These are phyloP conservation scores for Pseudocohnilembus persalinus DNA, from an alignment of 169 alveolate genomes.

Conservation along the genomic window DNA sequence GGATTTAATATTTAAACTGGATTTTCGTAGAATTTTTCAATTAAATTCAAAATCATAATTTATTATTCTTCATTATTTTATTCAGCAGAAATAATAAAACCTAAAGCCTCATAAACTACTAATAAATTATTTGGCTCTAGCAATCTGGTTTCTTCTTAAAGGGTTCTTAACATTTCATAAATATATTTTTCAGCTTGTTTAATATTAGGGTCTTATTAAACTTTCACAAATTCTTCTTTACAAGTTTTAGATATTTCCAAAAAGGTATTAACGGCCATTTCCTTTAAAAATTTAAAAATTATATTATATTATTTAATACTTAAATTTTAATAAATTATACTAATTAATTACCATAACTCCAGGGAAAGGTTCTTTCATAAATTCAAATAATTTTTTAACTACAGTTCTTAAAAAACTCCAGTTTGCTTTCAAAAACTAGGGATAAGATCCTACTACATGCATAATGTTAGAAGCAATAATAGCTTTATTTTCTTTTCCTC, in stretches of 20 bases:
- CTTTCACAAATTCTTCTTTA: conserved; percentile 85
- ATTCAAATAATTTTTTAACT: conserved; percentile 97
- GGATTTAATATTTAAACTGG: too few species aligned
- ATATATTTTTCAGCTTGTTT: conserved; percentile 79
- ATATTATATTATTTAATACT: not conserved
- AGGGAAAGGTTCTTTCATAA: conserved; percentile 98
- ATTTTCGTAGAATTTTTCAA: too few species aligned
- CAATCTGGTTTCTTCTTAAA: conserved; percentile 65
- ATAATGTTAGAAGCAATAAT: conserved; percentile 96
- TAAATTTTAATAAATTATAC: not conserved
- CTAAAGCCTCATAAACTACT: conserved; percentile 81
- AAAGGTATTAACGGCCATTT: conserved; percentile 98
- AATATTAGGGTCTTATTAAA: conserved; percentile 58
- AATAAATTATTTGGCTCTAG: conserved; percentile 71
- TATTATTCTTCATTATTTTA: conserved; percentile 35
- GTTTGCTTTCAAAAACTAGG: conserved; percentile 95
- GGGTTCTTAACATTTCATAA: conserved; percentile 70
- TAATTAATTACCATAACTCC: conserved; percentile 85
- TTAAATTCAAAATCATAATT: too few species aligned
- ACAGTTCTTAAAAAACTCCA: conserved; percentile 98
- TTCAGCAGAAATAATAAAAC: conserved; percentile 77
- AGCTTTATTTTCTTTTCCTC: conserved; percentile 98
- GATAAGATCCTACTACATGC: conserved; percentile 99
- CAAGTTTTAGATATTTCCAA: conserved; percentile 93
- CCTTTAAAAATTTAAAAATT: conserved; percentile 68